These are phyloP conservation scores for Acanthamoeba lenticulata DNA, from an alignment of 208 protist genomes.

Conservation along the genomic window DNA sequence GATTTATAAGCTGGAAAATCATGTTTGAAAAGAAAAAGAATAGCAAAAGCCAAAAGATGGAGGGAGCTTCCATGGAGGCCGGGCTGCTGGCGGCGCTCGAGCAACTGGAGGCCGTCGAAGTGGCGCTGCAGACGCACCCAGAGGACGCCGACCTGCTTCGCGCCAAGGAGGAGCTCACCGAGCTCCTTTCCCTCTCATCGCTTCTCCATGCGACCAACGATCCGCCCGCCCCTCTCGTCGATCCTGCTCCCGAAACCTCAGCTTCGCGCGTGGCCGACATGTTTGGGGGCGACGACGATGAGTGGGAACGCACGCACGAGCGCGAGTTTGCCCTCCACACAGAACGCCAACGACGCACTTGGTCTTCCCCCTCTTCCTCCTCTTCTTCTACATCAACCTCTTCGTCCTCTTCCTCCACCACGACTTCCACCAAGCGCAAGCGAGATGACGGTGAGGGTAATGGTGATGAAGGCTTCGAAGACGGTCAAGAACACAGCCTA, in stretches of 20 bases:
- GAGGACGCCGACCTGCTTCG: background rate
- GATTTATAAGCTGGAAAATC: no score
- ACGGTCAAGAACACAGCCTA: no score
- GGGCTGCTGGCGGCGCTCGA: background rate
- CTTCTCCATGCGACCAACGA: background rate
- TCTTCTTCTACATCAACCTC: background rate
- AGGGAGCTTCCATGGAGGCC: background rate
- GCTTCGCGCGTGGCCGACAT: slow-evolving; percentile 14
- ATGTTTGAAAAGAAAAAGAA: background rate
- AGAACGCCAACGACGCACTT: background rate
- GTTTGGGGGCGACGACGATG: background rate
- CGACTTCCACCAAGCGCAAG: background rate
- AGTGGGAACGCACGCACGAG: background rate
- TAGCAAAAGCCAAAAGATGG: background rate
- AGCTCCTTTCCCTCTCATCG: background rate
- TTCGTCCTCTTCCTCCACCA: background rate
- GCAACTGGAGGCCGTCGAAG: background rate
- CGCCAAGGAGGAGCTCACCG: background rate
- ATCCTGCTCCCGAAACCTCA: no score
- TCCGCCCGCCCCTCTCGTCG: no score
- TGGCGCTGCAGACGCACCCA: background rate
- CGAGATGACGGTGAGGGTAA: background rate
- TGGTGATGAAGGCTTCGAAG: background rate
- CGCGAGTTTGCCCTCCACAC: background rate
- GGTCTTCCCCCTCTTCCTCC: no score